These are phyloP conservation scores for Lachnellula arida DNA, from an alignment of 2,329 filamentous ascomycete genomes.

Conservation along the genomic window DNA sequence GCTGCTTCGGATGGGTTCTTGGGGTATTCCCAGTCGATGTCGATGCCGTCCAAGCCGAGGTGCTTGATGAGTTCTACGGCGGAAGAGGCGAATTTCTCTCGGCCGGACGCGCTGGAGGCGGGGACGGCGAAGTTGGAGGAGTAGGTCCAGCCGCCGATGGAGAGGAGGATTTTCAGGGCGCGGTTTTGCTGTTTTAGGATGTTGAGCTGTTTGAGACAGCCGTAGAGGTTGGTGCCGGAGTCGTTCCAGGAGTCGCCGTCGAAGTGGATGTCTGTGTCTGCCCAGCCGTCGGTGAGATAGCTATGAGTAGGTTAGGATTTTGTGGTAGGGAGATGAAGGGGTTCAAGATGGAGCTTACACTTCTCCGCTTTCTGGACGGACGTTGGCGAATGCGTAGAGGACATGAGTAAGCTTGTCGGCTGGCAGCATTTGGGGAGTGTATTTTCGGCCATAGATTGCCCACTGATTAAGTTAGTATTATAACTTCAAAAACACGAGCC, in stretches of 20 bases:
- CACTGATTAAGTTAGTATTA: slow-evolving; percentile 26
- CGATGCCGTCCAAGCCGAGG: slow-evolving; percentile 70
- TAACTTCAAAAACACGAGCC: neutral
- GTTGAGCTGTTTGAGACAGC: slow-evolving; percentile 83
- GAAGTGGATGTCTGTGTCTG: slow-evolving; percentile 55
- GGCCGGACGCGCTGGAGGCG: slow-evolving; percentile 64
- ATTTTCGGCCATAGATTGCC: slow-evolving; percentile 84
- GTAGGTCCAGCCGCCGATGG: slow-evolving; percentile 92
- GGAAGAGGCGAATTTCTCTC: slow-evolving; percentile 65
- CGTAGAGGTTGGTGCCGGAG: slow-evolving; percentile 74
- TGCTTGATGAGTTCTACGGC: slow-evolving; percentile 74
- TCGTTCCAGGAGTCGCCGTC: slow-evolving; percentile 68
- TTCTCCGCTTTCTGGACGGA: slow-evolving; percentile 72
- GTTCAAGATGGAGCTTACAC: slow-evolving; percentile 45
- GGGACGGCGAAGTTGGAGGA: slow-evolving; percentile 75
- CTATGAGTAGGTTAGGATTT: slow-evolving; percentile 16
- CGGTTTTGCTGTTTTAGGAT: slow-evolving; percentile 77
- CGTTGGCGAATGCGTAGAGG: slow-evolving; percentile 87
- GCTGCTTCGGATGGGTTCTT: slow-evolving; percentile 49
- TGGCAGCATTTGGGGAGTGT: slow-evolving; percentile 80
- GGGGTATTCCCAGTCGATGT: slow-evolving; percentile 68
- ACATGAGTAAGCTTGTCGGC: slow-evolving; percentile 80
- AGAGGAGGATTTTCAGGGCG: slow-evolving; percentile 78
- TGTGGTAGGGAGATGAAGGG: neutral
- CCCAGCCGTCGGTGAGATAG: slow-evolving; percentile 57